phyloP scores from a whole-genome alignment of 352 stramenopile species.

The Lagenidium giganteum region DNA sequence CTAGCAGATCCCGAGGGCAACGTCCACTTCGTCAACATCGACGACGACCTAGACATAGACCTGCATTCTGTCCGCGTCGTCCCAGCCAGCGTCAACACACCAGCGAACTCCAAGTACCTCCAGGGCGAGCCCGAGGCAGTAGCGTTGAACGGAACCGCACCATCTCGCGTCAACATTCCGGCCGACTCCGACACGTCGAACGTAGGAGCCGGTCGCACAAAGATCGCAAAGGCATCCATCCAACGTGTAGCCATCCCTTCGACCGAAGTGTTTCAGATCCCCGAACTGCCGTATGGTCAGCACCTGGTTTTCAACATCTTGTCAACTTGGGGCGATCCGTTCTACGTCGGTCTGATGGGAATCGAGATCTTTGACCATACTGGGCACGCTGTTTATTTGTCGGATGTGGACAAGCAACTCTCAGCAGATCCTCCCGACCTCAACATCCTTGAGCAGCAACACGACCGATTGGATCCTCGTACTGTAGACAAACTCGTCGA shows the following conservation, averaged over 20 bases:
- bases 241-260: not conserved
- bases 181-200: too few species aligned
- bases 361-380: slow-evolving; percentile 87
- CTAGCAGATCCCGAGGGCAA: slow-evolving; percentile 64
- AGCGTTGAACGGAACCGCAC: not conserved
- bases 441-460: slow-evolving; percentile 78
- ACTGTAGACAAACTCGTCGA: slow-evolving; percentile 90
- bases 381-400: slow-evolving; percentile 56
- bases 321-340: slow-evolving; percentile 86
- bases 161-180: too few species aligned
- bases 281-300: slow-evolving; percentile 59
- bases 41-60: slow-evolving; percentile 31
- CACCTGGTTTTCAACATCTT: slow-evolving; percentile 81
- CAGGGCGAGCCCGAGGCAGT: not conserved
- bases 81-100: too few species aligned
- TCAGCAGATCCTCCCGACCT: slow-evolving; percentile 75
- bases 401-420: slow-evolving; percentile 62
- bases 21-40: slow-evolving; percentile 77
- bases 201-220: too few species aligned
- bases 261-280: slow-evolving; percentile 58
- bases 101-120: too few species aligned
- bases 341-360: slow-evolving; percentile 89
- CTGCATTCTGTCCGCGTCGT: too few species aligned
- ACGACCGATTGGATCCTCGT: slow-evolving; percentile 65
- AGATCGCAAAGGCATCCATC: too few species aligned